Percentiles rank a stretch among this genome's conserved stretches.
Evolutionary conservation across 2,329 filamentous ascomycete genomes (phyloP).

Genomic region (Boeremia exigua): DNA sequence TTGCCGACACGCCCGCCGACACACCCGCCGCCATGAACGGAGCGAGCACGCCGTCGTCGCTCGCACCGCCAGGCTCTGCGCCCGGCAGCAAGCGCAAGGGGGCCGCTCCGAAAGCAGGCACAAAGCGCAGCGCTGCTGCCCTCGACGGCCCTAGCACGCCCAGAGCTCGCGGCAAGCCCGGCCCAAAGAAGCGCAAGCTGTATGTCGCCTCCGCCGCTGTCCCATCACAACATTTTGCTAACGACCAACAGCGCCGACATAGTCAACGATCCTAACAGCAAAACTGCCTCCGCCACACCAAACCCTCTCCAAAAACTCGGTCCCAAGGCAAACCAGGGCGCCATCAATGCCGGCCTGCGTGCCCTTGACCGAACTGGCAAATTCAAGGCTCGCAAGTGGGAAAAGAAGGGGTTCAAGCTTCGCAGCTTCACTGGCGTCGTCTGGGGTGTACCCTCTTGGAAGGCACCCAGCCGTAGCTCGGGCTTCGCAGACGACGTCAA

Average conservation of each 20-base stretch:
- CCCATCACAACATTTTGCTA: constrained; percentile 22
- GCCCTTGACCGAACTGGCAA: constrained; percentile 91
- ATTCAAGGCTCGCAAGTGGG: constrained; percentile 85
- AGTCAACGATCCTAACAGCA: constrained; percentile 51
- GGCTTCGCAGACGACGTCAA: constrained; percentile 66
- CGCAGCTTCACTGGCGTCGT: constrained; percentile 91
- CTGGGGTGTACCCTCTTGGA: constrained; percentile 86
- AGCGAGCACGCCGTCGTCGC: constrained; percentile 44
- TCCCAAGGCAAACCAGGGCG: constrained; percentile 94
- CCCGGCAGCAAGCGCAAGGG: constrained; percentile 75
- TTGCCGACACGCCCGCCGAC: constrained; percentile 51
- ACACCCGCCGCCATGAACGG: constrained; percentile 44
- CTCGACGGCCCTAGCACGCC: constrained; percentile 60
- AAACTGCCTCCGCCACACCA: constrained; percentile 49
- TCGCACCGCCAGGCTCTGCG: constrained; percentile 56
- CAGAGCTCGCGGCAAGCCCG: constrained; percentile 85
- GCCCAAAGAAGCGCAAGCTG: constrained; percentile 93
- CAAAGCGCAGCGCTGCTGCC: constrained; percentile 63
- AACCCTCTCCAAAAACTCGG: constrained; percentile 78
- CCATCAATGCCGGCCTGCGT: constrained; percentile 94
- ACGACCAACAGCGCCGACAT: constrained; percentile 55
- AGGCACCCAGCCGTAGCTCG: constrained; percentile 67
- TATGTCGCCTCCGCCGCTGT: constrained; percentile 58
- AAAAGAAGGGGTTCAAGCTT: constrained; percentile 78
- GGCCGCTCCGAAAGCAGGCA: constrained; percentile 70